Percentiles rank a stretch among this genome's conserved stretches.
phyloP scores from a whole-genome alignment of 805 yeast genomes.

The Cyberlindnera nakhonratchasimensis region DNA sequence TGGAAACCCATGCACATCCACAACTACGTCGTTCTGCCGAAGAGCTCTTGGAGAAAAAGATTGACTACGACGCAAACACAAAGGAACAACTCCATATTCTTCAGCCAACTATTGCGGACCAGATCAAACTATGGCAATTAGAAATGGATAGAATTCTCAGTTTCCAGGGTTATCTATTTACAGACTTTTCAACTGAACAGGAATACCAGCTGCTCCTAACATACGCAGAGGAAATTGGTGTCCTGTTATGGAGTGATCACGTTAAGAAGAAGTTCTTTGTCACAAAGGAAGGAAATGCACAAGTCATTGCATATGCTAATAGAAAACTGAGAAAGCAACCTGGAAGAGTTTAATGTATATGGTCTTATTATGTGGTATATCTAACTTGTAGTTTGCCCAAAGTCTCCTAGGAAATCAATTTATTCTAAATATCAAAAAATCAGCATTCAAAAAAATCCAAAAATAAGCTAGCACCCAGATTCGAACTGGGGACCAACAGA shows the following conservation, averaged over 20 bases:
- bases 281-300: slow-evolving; percentile 79
- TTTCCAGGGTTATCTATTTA: slow-evolving; percentile 81
- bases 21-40: slow-evolving; percentile 79
- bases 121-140: slow-evolving; percentile 91
- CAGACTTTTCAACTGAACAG: slow-evolving; percentile 73
- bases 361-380: not conserved
- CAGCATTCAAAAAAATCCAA: not conserved
- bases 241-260: slow-evolving; percentile 81
- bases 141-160: slow-evolving; percentile 90
- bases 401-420: not conserved
- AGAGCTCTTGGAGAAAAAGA: slow-evolving; percentile 59
- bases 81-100: slow-evolving; percentile 57
- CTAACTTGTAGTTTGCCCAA: not conserved
- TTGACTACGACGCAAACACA: slow-evolving; percentile 50
- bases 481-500: slow-evolving; percentile 98
- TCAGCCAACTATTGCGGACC: slow-evolving; percentile 97
- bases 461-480: slow-evolving; percentile 44
- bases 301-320: slow-evolving; percentile 87
- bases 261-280: slow-evolving; percentile 74
- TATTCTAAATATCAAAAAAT: not conserved
- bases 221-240: slow-evolving; percentile 91
- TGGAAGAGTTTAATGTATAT: not conserved
- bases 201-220: slow-evolving; percentile 71
- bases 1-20: slow-evolving; percentile 91
- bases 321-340: slow-evolving; percentile 42